Percentiles rank a stretch among this genome's conserved stretches.
These are phyloP conservation scores for Combretum micranthum DNA, from an alignment of 345 rosid species.

Conservation along the genomic window DNA sequence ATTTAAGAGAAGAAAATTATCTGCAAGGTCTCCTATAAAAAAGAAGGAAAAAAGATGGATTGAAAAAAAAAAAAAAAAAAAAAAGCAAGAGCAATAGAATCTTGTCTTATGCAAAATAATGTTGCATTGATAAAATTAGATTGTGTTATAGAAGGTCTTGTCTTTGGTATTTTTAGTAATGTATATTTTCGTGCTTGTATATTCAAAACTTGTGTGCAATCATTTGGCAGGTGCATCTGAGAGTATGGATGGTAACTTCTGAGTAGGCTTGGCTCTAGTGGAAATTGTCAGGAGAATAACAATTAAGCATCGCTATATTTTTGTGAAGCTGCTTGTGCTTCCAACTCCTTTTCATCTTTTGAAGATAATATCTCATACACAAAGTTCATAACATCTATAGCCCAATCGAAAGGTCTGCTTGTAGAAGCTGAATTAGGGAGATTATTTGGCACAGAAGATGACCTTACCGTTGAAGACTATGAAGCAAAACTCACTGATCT, in stretches of 20 bases:
- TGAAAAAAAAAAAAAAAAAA: too few relatives aligned
- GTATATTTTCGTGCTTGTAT: background rate
- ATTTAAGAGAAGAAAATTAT: too few relatives aligned
- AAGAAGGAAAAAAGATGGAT: background rate
- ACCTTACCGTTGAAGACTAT: constrained; percentile 84
- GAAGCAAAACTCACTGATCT: constrained; percentile 85
- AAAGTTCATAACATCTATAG: constrained; percentile 55
- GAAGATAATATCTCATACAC: constrained; percentile 71
- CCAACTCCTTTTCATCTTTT: constrained; percentile 12
- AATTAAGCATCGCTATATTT: constrained; percentile 85
- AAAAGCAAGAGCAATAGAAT: too few relatives aligned
- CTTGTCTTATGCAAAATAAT: too few relatives aligned
- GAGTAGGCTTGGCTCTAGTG: constrained; percentile 94
- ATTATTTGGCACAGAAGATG: constrained; percentile 94
- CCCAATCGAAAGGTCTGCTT: constrained; percentile 61
- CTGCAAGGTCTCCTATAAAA: background rate
- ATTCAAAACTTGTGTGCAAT: background rate
- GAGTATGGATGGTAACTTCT: constrained; percentile 86
- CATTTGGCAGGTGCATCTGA: constrained; percentile 67
- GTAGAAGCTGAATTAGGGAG: constrained; percentile 97
- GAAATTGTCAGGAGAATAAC: constrained; percentile 70
- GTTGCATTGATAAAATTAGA: too few relatives aligned
- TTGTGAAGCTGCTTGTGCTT: constrained; percentile 81
- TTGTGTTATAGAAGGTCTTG: too few relatives aligned
- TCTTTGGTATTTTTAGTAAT: too few relatives aligned